Evolutionary conservation across 257 asterid species (phyloP).

Genomic region (Fraxinus cuspidata): DNA sequence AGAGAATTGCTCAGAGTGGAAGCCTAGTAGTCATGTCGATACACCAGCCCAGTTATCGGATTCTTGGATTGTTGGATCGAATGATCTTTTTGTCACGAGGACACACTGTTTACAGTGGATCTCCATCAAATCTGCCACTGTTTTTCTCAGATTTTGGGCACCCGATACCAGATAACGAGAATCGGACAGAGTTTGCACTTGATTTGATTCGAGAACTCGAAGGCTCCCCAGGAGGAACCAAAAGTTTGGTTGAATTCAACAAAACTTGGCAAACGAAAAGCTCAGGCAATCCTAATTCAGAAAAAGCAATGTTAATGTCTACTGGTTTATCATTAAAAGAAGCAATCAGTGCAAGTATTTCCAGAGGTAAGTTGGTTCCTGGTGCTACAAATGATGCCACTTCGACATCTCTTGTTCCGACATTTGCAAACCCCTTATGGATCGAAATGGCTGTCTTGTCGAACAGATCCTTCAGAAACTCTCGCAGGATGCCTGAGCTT

Average conservation of each 20-base stretch:
- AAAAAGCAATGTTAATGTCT: neutral
- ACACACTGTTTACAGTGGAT: slow-evolving; percentile 39
- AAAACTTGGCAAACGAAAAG: slow-evolving; percentile 28
- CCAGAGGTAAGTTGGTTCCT: slow-evolving; percentile 45
- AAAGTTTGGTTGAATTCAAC: slow-evolving; percentile 40
- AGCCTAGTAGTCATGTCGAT: slow-evolving; percentile 51
- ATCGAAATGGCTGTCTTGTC: slow-evolving; percentile 39
- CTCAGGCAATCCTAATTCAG: neutral
- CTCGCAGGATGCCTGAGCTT: slow-evolving; percentile 43
- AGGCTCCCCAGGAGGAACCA: slow-evolving; percentile 33
- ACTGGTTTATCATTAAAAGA: slow-evolving; percentile 32
- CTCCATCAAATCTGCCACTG: slow-evolving; percentile 31
- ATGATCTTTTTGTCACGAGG: slow-evolving; percentile 44
- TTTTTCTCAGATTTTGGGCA: slow-evolving; percentile 43
- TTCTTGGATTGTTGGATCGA: slow-evolving; percentile 39
- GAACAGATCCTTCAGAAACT: slow-evolving; percentile 39
- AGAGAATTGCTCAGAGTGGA: slow-evolving; percentile 50
- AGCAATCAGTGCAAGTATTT: slow-evolving; percentile 45
- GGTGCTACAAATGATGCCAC: slow-evolving; percentile 32
- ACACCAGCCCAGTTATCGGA: slow-evolving; percentile 53
- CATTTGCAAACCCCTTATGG: slow-evolving; percentile 47
- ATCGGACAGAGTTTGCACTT: slow-evolving; percentile 40
- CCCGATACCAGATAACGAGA: slow-evolving; percentile 42
- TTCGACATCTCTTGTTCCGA: slow-evolving; percentile 29
- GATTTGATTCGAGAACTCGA: slow-evolving; percentile 49